Evolutionary conservation across 306 rosid species (phyloP).

Genomic region (Morella rubra): DNA sequence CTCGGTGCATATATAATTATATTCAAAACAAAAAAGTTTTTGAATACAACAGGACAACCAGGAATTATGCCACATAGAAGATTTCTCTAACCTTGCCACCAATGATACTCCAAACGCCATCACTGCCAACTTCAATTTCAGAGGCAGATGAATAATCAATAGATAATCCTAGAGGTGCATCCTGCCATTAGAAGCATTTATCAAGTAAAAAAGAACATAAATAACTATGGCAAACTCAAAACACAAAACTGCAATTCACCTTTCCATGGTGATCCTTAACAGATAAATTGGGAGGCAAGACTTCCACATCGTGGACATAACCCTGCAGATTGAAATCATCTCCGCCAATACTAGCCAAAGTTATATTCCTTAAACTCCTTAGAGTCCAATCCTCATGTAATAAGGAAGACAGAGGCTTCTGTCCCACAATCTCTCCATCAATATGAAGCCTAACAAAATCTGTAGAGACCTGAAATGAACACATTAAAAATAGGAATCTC

Average conservation of each 20-base stretch:
- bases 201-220: constrained; percentile 17
- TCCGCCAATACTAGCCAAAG: constrained; percentile 58
- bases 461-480: constrained; percentile 56
- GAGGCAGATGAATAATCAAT: constrained; percentile 72
- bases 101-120: constrained; percentile 86
- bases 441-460: constrained; percentile 57
- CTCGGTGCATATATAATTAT: background rate
- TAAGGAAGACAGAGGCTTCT: constrained; percentile 42
- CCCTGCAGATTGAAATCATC: constrained; percentile 50
- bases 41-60: constrained; percentile 14
- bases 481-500: constrained; percentile 24
- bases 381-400: constrained; percentile 35
- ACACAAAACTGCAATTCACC: constrained; percentile 44
- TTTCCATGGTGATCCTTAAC: constrained; percentile 49
- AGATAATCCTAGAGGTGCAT: constrained; percentile 73
- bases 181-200: constrained; percentile 47
- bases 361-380: constrained; percentile 36
- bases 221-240: constrained; percentile 11
- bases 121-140: constrained; percentile 77
- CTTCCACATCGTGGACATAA: constrained; percentile 64
- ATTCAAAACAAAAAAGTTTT: constrained; percentile 9
- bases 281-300: constrained; percentile 42
- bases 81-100: constrained; percentile 84
- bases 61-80: constrained; percentile 17
- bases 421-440: constrained; percentile 65